These are phyloP conservation scores for Podila horticola DNA, from an alignment of 192 early-diverging fungal species.

Conservation along the genomic window DNA sequence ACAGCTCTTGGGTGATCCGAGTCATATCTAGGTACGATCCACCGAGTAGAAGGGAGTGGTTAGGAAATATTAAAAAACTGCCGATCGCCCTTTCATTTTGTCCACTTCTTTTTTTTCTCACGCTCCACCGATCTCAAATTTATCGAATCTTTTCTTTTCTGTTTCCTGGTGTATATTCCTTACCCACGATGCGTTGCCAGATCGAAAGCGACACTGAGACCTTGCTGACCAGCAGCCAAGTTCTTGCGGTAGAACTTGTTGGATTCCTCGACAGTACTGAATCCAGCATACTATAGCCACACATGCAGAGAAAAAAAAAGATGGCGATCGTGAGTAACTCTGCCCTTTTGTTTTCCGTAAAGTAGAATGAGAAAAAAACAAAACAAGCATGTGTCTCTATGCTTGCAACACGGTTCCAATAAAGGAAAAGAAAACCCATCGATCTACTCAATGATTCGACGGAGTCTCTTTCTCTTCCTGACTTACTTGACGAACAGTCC, in stretches of 20 bases:
- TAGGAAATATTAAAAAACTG: neutral
- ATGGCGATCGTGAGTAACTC: neutral
- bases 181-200: slow-evolving; percentile 89
- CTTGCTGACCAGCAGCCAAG: slow-evolving; percentile 90
- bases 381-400: neutral
- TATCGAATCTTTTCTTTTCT: neutral
- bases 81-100: neutral
- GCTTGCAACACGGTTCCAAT: neutral
- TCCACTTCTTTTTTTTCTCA: neutral
- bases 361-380: no score
- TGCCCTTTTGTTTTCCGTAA: neutral
- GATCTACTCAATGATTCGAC: neutral
- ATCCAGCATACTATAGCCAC: slow-evolving; percentile 83
- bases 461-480: neutral
- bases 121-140: no score
- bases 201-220: slow-evolving; percentile 89
- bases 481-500: slow-evolving; percentile 85
- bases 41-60: no score
- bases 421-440: neutral
- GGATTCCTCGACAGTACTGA: slow-evolving; percentile 92
- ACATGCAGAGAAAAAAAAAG: neutral
- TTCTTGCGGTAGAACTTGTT: slow-evolving; percentile 91
- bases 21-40: slow-evolving; percentile 69
- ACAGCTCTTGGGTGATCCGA: slow-evolving; percentile 90
- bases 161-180: neutral